Conservation (phyloP, 2,329 filamentous ascomycete species). For the Cladophialophora carrionii region DNA sequence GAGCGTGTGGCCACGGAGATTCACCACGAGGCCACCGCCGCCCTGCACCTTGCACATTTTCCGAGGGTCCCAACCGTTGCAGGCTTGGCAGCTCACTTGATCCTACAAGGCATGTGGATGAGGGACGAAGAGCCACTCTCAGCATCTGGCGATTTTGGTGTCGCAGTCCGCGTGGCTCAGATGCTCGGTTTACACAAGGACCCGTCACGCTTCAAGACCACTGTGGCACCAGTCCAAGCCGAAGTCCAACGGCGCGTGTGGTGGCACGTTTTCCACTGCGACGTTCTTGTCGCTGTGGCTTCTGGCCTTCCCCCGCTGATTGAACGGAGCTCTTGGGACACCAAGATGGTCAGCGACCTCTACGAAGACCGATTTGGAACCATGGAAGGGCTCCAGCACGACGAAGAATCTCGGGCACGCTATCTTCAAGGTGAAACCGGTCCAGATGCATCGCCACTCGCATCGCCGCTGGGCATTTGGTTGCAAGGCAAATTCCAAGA, state of each 20-base stretch:
- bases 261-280: conserved; percentile 11
- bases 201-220: conserved; percentile 7
- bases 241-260: conserved; percentile 6
- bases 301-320: conserved; percentile 6
- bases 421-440: background rate
- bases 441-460: background rate
- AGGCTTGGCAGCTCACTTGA: conserved; percentile 1
- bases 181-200: conserved; percentile 14
- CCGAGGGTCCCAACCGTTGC: conserved; percentile 10
- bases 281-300: conserved; percentile 9
- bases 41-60: conserved; percentile 4
- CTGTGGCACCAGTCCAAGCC: conserved; percentile 1
- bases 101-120: conserved; percentile 5
- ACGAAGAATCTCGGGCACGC: background rate
- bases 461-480: conserved; percentile 2
- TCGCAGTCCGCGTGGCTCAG: conserved; percentile 3
- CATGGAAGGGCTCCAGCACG: conserved; percentile 3
- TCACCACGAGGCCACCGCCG: background rate
- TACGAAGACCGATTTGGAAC: conserved; percentile 4
- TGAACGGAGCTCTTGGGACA: conserved; percentile 8
- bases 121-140: conserved; percentile 6
- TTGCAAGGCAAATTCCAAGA: conserved; percentile 9
- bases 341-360: conserved; percentile 5
- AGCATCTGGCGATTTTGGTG: background rate
- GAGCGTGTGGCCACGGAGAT: conserved; percentile 3